Conservation (phyloP, 345 rosid genomes). For the Citropsis articulata region DNA sequence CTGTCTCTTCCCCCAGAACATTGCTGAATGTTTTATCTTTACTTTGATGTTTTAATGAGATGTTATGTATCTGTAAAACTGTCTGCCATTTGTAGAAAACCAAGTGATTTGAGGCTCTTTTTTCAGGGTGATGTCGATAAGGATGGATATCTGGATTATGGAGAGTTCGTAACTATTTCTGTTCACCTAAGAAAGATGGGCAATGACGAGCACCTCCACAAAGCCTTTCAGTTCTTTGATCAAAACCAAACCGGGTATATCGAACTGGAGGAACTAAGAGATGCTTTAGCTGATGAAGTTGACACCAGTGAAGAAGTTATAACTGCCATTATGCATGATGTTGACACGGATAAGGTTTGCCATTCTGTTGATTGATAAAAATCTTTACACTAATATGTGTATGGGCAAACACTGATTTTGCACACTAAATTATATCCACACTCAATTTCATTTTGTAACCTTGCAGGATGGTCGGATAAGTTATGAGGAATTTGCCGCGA, state of each 20-base stretch:
- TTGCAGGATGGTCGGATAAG: constrained; percentile 90
- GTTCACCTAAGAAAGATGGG: constrained; percentile 93
- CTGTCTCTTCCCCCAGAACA: neutral
- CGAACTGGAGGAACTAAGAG: constrained; percentile 82
- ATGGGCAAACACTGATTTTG: neutral
- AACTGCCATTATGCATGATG: constrained; percentile 84
- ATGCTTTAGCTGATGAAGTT: constrained; percentile 67
- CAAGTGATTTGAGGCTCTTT: neutral
- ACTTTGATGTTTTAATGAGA: neutral
- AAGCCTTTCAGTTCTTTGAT: constrained; percentile 88
- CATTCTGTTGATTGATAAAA: neutral
- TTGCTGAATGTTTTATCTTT: neutral
- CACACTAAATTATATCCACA: neutral
- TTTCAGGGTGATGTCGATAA: constrained; percentile 82
- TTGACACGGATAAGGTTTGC: constrained; percentile 89
- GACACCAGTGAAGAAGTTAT: constrained; percentile 78
- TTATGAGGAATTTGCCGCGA: constrained; percentile 74
- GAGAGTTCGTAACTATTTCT: constrained; percentile 88
- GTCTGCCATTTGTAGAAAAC: neutral
- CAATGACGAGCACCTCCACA: constrained; percentile 78
- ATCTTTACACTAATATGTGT: neutral
- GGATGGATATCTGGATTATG: constrained; percentile 76
- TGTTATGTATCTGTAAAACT: neutral
- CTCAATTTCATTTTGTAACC: neutral
- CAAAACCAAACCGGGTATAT: constrained; percentile 67